phyloP scores from a whole-genome alignment of 306 rosid genomes.

The Luffa acutangula region DNA sequence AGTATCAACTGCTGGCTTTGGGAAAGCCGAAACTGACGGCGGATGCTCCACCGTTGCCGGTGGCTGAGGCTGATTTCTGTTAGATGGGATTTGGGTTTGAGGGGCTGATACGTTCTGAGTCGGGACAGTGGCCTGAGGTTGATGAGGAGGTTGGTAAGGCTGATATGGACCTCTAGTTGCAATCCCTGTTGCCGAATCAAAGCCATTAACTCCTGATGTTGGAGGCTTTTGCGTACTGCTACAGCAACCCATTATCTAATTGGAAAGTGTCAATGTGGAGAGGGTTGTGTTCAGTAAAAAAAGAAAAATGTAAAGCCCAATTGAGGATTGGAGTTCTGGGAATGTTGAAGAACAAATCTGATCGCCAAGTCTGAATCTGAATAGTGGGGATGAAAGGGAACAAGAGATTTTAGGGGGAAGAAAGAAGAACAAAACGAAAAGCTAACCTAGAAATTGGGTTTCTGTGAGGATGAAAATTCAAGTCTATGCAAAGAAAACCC shows the following conservation, averaged over 20 bases:
- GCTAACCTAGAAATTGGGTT: not conserved
- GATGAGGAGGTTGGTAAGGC: constrained; percentile 5
- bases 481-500: not conserved
- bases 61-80: constrained; percentile 11
- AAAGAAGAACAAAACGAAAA: not conserved
- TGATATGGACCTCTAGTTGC: constrained; percentile 12
- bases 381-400: not conserved
- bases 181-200: constrained; percentile 16
- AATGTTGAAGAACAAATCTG: constrained; percentile 7
- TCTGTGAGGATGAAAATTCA: not conserved
- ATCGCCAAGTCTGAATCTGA: not conserved
- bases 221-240: constrained; percentile 39
- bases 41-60: constrained; percentile 17
- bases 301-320: not conserved
- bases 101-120: constrained; percentile 15
- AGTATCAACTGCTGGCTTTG: constrained; percentile 21
- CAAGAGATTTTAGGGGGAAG: not conserved
- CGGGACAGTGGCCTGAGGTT: constrained; percentile 12
- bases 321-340: not conserved
- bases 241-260: constrained; percentile 52
- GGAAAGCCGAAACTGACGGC: not conserved
- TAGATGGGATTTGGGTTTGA: constrained; percentile 19
- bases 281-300: not conserved
- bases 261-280: not conserved
- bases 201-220: constrained; percentile 6